These are phyloP conservation scores for Talaromyces proteolyticus DNA, from an alignment of 495 filamentous ascomycete genomes.

Conservation along the genomic window DNA sequence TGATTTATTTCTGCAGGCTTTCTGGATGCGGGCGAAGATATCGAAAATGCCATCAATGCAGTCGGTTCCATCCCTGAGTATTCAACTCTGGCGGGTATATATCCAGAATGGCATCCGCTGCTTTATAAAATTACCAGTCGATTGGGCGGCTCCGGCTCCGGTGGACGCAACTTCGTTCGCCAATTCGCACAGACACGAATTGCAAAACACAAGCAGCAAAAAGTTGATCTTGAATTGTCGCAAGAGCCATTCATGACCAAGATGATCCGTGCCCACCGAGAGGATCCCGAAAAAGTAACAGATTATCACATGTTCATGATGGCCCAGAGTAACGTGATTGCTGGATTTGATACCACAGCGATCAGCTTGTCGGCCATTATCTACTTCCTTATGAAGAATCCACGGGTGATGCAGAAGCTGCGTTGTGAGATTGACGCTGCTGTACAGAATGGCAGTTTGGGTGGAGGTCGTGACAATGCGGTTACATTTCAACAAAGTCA, in stretches of 20 bases:
- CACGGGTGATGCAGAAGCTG: slow-evolving; percentile 26
- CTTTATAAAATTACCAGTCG: slow-evolving; percentile 33
- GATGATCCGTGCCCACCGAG: slow-evolving; percentile 48
- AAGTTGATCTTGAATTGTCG: slow-evolving; percentile 9
- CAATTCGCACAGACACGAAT: slow-evolving; percentile 40
- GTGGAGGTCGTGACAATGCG: too few species aligned
- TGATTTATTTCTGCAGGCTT: slow-evolving; percentile 32
- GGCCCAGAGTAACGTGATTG: slow-evolving; percentile 45
- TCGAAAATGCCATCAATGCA: slow-evolving; percentile 55
- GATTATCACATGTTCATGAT: slow-evolving; percentile 43
- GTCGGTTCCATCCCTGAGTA: slow-evolving; percentile 50
- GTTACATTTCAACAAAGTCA: slow-evolving; percentile 45
- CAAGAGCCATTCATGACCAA: slow-evolving; percentile 34
- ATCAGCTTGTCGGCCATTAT: slow-evolving; percentile 44
- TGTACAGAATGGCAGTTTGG: slow-evolving; percentile 16
- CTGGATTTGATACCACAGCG: slow-evolving; percentile 52
- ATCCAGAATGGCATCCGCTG: slow-evolving; percentile 36
- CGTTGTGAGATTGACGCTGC: slow-evolving; percentile 38
- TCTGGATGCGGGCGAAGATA: slow-evolving; percentile 55
- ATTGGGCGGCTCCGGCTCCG: slow-evolving; percentile 31
- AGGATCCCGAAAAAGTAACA: slow-evolving; percentile 50
- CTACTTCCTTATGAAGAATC: slow-evolving; percentile 41
- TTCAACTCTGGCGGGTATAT: slow-evolving; percentile 46
- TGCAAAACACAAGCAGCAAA: slow-evolving; percentile 14
- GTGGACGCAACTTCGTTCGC: slow-evolving; percentile 34